phyloP scores from a whole-genome alignment of 768 basidiomycete genomes.

The Lactarius psammicola region DNA sequence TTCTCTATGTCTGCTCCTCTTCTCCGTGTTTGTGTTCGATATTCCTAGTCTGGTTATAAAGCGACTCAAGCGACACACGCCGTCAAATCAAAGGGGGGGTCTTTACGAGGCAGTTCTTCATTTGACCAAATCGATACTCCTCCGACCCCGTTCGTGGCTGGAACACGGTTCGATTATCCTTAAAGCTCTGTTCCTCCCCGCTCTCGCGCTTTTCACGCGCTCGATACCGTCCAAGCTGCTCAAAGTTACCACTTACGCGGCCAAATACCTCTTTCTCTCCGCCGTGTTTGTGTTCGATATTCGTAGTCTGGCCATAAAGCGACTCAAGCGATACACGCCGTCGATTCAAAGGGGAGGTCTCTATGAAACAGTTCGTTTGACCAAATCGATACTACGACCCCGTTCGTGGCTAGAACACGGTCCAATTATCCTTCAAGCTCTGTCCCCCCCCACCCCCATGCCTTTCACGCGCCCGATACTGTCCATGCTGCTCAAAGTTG shows the following conservation, averaged over 20 bases:
- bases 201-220: neutral
- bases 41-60: neutral
- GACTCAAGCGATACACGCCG: neutral
- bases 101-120: neutral
- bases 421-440: neutral
- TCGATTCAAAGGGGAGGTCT: neutral
- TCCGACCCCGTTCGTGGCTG: neutral
- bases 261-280: neutral
- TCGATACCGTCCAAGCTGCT: no score
- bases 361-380: neutral
- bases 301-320: neutral
- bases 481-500: no score
- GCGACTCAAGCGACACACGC: neutral
- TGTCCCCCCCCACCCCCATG: neutral
- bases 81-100: neutral
- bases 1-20: neutral
- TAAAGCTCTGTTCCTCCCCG: neutral
- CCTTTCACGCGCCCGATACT: neutral
- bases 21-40: no score
- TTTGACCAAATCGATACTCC: neutral
- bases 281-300: no score
- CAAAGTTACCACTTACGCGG: neutral
- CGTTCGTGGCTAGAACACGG: neutral
- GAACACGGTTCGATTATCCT: neutral
- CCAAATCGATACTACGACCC: neutral